Conservation (phyloP, 78 protist species). For the Dictyostelium discoideum region dicty_2.7 NC_007090.3:503501-504000, state of each 20-base stretch:
- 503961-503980: background rate
- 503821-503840: background rate
- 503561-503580: background rate
- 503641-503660: background rate
- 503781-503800: background rate
- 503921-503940: background rate
- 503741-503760: background rate
- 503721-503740: background rate
- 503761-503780: background rate
- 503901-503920: background rate
- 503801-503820: background rate
- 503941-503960: background rate
- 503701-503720: background rate
- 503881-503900: background rate
- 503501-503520: background rate
- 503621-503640: background rate
- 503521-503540: conserved; percentile 1
- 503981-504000: background rate
- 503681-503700: background rate
- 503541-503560: background rate
- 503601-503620: background rate
- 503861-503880: background rate
- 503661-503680: conserved; percentile 20
- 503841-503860: background rate
- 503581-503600: background rate